Percentiles rank a stretch among this genome's conserved stretches.
Conservation (phyloP, 352 stramenopile species). For the Globisporangium yorkense region DNA sequence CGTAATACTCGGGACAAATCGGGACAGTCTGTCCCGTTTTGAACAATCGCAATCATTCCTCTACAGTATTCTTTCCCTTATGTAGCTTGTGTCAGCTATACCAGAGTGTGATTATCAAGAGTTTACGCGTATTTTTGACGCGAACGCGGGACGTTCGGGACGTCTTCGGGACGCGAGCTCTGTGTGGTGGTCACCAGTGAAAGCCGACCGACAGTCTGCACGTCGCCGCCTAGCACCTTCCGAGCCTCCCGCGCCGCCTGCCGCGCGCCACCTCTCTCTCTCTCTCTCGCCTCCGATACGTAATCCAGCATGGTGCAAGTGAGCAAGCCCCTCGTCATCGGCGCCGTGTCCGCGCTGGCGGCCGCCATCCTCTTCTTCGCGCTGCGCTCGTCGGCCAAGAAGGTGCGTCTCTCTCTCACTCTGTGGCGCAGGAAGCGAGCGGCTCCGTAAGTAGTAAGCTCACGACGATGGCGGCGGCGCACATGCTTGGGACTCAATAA, state of each 20-base stretch:
- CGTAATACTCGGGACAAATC: not conserved
- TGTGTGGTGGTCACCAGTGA: not conserved
- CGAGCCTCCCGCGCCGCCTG: not conserved
- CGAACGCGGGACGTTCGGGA: not conserved
- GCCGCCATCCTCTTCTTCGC: conserved; percentile 51
- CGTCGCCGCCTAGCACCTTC: not conserved
- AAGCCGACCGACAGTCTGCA: not conserved
- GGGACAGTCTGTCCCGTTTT: not conserved
- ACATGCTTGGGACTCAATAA: no score
- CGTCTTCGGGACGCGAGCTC: conserved; percentile 1
- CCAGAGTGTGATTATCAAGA: no score
- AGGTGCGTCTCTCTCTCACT: conserved; percentile 12
- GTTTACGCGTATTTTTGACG: not conserved
- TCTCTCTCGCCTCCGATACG: not conserved
- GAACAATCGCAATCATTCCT: no score
- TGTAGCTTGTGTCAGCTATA: no score
- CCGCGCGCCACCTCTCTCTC: not conserved
- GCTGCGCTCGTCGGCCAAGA: conserved; percentile 32
- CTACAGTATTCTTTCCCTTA: no score
- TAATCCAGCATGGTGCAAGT: conserved; percentile 56
- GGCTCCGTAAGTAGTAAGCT: no score
- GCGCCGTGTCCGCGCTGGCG: conserved; percentile 55
- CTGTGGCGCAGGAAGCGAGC: no score
- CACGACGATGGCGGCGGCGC: no score
- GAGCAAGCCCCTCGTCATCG: conserved; percentile 77